These are phyloP conservation scores for Polyporus arcularius DNA, from an alignment of 768 basidiomycete genomes.

Conservation along the genomic window DNA sequence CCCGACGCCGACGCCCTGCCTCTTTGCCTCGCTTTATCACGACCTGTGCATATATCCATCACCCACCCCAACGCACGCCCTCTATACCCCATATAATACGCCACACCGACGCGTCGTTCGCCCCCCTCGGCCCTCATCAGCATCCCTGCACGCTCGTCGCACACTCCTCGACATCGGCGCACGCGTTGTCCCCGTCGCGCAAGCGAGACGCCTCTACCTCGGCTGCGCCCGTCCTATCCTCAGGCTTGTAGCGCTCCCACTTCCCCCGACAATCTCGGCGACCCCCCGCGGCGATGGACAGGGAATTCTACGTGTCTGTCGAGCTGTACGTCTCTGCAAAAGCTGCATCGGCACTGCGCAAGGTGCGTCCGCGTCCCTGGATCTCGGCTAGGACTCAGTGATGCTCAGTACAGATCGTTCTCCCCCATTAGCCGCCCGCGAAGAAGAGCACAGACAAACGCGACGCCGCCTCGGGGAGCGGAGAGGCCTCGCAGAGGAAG, in stretches of 20 bases:
- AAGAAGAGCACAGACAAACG: constrained; percentile 61
- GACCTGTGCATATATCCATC: constrained; percentile 11
- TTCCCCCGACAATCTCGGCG: not conserved
- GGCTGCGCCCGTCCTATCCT: constrained; percentile 1
- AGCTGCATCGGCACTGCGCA: constrained; percentile 52
- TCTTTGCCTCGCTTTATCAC: constrained; percentile 5
- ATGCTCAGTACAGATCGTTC: constrained; percentile 2
- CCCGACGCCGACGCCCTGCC: constrained; percentile 1
- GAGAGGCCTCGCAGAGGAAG: constrained; percentile 51
- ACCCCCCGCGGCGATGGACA: constrained; percentile 17
- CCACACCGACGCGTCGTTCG: constrained; percentile 1
- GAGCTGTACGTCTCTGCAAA: constrained; percentile 63
- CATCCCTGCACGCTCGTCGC: not conserved
- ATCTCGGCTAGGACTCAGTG: constrained; percentile 12
- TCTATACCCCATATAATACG: not conserved
- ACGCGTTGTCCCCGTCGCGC: not conserved
- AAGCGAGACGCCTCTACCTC: constrained; percentile 7
- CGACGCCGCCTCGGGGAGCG: constrained; percentile 36
- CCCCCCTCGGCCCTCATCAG: not conserved
- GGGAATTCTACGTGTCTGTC: constrained; percentile 61
- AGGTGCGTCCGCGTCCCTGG: constrained; percentile 42
- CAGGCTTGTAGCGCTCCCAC: not conserved
- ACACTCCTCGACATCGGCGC: not conserved
- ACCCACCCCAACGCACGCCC: not conserved
- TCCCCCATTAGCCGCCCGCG: constrained; percentile 41